Percentiles rank a stretch among this genome's conserved stretches.
These are phyloP conservation scores for Trichosanthes truncata DNA, from an alignment of 306 rosid species.

Conservation along the genomic window DNA sequence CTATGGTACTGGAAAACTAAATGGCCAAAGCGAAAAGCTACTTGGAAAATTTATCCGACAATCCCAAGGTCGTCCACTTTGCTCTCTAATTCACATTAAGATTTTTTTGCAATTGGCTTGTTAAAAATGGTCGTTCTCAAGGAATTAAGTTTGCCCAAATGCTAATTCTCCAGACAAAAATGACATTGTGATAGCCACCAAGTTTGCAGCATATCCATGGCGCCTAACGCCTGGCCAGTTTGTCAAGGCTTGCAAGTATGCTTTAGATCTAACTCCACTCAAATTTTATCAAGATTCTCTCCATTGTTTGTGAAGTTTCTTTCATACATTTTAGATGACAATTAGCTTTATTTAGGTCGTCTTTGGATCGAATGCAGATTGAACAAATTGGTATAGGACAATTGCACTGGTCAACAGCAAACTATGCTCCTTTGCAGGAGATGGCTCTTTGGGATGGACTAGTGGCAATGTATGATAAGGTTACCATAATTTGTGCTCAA, in stretches of 20 bases:
- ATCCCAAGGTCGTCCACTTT: constrained; percentile 53
- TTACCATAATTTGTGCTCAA: constrained; percentile 19
- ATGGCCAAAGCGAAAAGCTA: constrained; percentile 87
- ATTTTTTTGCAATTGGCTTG: too few species aligned
- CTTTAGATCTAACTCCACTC: neutral
- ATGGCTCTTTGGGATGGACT: constrained; percentile 89
- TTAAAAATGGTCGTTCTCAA: neutral
- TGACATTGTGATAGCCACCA: constrained; percentile 76
- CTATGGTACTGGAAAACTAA: constrained; percentile 82
- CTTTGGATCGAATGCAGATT: constrained; percentile 73
- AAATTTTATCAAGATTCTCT: neutral
- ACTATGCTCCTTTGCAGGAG: constrained; percentile 89
- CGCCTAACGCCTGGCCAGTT: constrained; percentile 82
- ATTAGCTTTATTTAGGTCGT: constrained; percentile 46
- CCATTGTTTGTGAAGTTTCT: neutral
- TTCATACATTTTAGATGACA: constrained; percentile 9
- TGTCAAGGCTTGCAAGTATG: constrained; percentile 89
- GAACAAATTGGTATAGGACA: constrained; percentile 90
- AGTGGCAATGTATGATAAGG: constrained; percentile 96
- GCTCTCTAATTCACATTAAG: neutral
- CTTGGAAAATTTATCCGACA: constrained; percentile 67
- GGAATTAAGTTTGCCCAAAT: neutral
- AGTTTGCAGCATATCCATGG: constrained; percentile 98
- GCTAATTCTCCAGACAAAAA: constrained; percentile 35
- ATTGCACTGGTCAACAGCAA: constrained; percentile 93